A percentile compares a stretch with the other conserved stretches of the same genome.
phyloP scores from a whole-genome alignment of 345 rosid genomes.

The Arabis alpina region DNA sequence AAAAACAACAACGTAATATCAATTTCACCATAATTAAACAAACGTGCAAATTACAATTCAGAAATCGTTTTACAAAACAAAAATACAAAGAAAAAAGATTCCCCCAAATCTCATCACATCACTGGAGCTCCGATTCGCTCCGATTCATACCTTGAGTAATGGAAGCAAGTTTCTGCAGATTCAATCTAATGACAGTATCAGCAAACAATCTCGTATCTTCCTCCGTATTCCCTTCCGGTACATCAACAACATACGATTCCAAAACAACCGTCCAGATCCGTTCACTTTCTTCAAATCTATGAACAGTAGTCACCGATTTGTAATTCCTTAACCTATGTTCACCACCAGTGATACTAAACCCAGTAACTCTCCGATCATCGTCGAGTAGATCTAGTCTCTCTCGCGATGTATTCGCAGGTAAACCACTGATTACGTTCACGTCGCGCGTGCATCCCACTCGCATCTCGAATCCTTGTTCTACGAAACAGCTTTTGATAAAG shows the following conservation, averaged over 20 bases:
- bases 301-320: conserved; percentile 77
- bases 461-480: conserved; percentile 49
- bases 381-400: conserved; percentile 75
- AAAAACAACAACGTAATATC: not conserved
- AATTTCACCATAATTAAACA: not conserved
- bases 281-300: conserved; percentile 47
- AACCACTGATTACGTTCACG: conserved; percentile 72
- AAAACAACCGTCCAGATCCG: conserved; percentile 66
- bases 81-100: not conserved
- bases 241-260: conserved; percentile 84
- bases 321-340: conserved; percentile 81
- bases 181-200: conserved; percentile 76
- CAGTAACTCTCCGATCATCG: conserved; percentile 62
- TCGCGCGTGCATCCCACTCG: conserved; percentile 67
- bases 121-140: not conserved
- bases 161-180: conserved; percentile 78
- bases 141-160: conserved; percentile 56
- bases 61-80: conserved; percentile 14
- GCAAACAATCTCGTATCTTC: conserved; percentile 90
- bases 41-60: conserved; percentile 24
- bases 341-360: conserved; percentile 76
- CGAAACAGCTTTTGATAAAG: conserved; percentile 72
- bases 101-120: not conserved
- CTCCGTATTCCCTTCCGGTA: conserved; percentile 90
- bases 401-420: conserved; percentile 76